Conservation (phyloP, 371 early-diverging fungal species). For the Mucor lusitanicus region DNA sequence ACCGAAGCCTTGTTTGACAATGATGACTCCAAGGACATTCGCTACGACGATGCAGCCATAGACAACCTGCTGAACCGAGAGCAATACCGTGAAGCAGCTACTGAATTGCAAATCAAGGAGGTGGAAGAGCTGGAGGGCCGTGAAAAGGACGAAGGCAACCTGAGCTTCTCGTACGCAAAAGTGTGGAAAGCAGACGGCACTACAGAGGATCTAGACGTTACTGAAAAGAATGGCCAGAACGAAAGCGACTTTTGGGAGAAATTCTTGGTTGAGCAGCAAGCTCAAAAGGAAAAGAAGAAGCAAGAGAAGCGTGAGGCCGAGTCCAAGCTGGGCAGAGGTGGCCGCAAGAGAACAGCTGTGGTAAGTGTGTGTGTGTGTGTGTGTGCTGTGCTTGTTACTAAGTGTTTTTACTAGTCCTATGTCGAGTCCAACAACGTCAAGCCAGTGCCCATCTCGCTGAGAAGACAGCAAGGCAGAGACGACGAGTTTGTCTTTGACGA, state of each 20-base stretch:
- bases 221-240: constrained; percentile 7
- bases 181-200: constrained; percentile 41
- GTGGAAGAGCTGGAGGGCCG: constrained; percentile 19
- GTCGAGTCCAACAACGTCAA: background rate
- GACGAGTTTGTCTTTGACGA: background rate
- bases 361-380: background rate
- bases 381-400: no score
- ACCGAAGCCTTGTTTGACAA: constrained; percentile 80
- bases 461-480: background rate
- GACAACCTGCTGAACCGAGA: constrained; percentile 70
- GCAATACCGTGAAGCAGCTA: constrained; percentile 18
- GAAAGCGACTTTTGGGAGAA: constrained; percentile 54
- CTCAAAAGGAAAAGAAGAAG: constrained; percentile 11
- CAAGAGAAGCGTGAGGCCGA: constrained; percentile 19
- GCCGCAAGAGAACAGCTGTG: constrained; percentile 36
- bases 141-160: constrained; percentile 4
- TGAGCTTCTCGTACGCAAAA: constrained; percentile 49
- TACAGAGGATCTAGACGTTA: constrained; percentile 18
- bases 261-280: constrained; percentile 31
- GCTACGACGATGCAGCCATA: constrained; percentile 61
- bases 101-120: constrained; percentile 20
- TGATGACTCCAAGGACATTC: constrained; percentile 52
- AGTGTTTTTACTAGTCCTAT: no score
- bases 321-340: constrained; percentile 37
- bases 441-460: background rate